These are phyloP conservation scores for Tetrapisispora taiwanensis DNA, from an alignment of 805 yeast genomes.

Conservation along the genomic window DNA sequence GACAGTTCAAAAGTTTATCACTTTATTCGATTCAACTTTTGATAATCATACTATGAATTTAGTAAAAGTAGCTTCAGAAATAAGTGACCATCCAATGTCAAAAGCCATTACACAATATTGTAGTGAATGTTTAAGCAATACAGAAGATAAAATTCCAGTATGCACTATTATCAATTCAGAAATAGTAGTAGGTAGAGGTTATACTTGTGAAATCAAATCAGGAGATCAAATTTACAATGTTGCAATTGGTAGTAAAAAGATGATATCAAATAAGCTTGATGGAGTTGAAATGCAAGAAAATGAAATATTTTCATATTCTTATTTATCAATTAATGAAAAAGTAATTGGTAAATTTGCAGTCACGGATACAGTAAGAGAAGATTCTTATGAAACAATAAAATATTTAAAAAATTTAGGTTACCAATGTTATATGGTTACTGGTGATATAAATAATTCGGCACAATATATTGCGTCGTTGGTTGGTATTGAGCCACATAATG, in stretches of 20 bases:
- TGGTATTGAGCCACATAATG: constrained; percentile 53
- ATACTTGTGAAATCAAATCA: constrained; percentile 16
- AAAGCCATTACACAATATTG: constrained; percentile 47
- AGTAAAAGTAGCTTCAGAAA: constrained; percentile 11
- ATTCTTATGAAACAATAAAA: constrained; percentile 50
- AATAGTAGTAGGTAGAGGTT: constrained; percentile 32
- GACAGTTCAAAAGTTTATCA: constrained; percentile 32
- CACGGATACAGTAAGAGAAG: constrained; percentile 56
- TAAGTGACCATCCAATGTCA: constrained; percentile 85
- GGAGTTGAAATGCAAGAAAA: constrained; percentile 1
- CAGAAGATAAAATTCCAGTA: neutral
- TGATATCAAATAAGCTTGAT: constrained; percentile 16
- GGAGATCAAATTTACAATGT: constrained; percentile 27
- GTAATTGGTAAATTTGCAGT: constrained; percentile 60
- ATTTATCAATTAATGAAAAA: constrained; percentile 46
- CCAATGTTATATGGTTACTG: constrained; percentile 78
- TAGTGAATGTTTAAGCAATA: constrained; percentile 3
- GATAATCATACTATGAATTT: constrained; percentile 6
- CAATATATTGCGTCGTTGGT: constrained; percentile 50
- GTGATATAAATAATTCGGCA: constrained; percentile 65
- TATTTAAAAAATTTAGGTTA: constrained; percentile 44
- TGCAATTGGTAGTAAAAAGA: constrained; percentile 46
- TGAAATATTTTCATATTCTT: constrained; percentile 39
- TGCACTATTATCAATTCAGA: constrained; percentile 18
- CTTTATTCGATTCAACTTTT: neutral